A percentile compares a stretch with the other conserved stretches of the same genome.
Evolutionary conservation across 352 stramenopile genomes (phyloP).

Genomic region (Globisporangium yorkense): DNA sequence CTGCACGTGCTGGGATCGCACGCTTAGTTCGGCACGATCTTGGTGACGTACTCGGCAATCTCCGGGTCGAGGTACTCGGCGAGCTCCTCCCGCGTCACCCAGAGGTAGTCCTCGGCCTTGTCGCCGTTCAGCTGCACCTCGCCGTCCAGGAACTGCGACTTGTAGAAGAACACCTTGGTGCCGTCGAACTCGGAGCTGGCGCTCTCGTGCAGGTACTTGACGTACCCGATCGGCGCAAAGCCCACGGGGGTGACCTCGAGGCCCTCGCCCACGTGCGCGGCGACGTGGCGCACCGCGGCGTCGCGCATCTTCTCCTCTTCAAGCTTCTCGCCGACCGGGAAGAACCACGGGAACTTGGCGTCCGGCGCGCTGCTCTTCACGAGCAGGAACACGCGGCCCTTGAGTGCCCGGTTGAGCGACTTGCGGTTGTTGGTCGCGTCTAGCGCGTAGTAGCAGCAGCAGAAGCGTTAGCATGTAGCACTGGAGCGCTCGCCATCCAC

Average conservation of each 20-base stretch:
- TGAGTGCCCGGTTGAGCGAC: slow-evolving; percentile 79
- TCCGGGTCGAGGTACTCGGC: slow-evolving; percentile 69
- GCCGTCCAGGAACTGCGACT: slow-evolving; percentile 58
- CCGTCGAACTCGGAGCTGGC: slow-evolving; percentile 44
- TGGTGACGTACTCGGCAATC: slow-evolving; percentile 63
- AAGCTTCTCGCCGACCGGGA: slow-evolving; percentile 58
- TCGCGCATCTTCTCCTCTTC: slow-evolving; percentile 76
- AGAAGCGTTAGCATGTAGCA: neutral
- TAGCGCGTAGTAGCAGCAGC: neutral
- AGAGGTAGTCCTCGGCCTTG: slow-evolving; percentile 72
- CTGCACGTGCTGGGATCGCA: neutral
- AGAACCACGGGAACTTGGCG: slow-evolving; percentile 74
- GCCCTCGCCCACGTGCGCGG: slow-evolving; percentile 33
- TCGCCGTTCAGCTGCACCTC: slow-evolving; percentile 52
- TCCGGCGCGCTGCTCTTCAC: slow-evolving; percentile 44
- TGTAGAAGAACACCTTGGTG: slow-evolving; percentile 88
- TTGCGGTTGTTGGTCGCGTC: slow-evolving; percentile 77
- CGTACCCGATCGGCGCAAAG: slow-evolving; percentile 73
- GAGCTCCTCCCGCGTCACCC: slow-evolving; percentile 73
- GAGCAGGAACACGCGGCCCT: slow-evolving; percentile 73
- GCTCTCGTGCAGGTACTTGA: slow-evolving; percentile 57
- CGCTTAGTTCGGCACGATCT: slow-evolving; percentile 69
- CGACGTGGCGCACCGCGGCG: slow-evolving; percentile 58
- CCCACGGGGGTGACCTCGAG: slow-evolving; percentile 51
- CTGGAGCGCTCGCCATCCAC: neutral